Percentiles rank a stretch among this genome's conserved stretches.
Conservation (phyloP, 2,329 filamentous ascomycete genomes). For the Elsinoe arachidis region DNA sequence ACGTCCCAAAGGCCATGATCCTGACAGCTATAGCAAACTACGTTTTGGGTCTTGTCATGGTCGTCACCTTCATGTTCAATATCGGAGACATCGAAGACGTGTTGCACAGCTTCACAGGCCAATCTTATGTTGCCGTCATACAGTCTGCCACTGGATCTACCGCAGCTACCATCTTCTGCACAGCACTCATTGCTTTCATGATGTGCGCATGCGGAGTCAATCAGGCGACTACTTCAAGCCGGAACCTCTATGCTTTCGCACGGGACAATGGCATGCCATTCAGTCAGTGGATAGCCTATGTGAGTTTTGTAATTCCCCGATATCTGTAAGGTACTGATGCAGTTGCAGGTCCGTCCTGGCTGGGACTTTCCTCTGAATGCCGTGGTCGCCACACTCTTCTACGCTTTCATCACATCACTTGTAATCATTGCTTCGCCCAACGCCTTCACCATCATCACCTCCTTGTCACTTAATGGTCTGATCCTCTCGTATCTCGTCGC, state of each 20-base stretch:
- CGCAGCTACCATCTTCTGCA: slow-evolving; percentile 27
- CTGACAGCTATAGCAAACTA: slow-evolving; percentile 34
- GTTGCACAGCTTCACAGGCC: slow-evolving; percentile 20
- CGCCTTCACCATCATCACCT: slow-evolving; percentile 36
- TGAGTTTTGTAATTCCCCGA: slow-evolving; percentile 10
- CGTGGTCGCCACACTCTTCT: slow-evolving; percentile 21
- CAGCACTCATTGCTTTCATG: slow-evolving; percentile 26
- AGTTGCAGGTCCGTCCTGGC: slow-evolving; percentile 5
- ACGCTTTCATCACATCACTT: slow-evolving; percentile 25
- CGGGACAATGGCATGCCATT: slow-evolving; percentile 32
- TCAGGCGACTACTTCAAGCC: slow-evolving; percentile 15
- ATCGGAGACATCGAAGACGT: slow-evolving; percentile 28
- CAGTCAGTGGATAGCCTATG: slow-evolving; percentile 22
- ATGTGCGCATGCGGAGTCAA: slow-evolving; percentile 26
- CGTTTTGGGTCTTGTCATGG: slow-evolving; percentile 32
- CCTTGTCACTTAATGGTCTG: slow-evolving; percentile 31
- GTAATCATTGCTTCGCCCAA: slow-evolving; percentile 31
- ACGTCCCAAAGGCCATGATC: slow-evolving; percentile 34
- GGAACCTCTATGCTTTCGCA: slow-evolving; percentile 37
- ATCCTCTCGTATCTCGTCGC: slow-evolving; percentile 34
- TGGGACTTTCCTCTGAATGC: slow-evolving; percentile 22
- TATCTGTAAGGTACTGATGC: background rate
- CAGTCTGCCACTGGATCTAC: slow-evolving; percentile 27
- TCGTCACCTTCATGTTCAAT: slow-evolving; percentile 33
- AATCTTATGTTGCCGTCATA: slow-evolving; percentile 29